A percentile compares a stretch with the other conserved stretches of the same genome.
These are phyloP conservation scores for Xylaria cubensis DNA, from an alignment of 495 filamentous ascomycete genomes.

Conservation along the genomic window DNA sequence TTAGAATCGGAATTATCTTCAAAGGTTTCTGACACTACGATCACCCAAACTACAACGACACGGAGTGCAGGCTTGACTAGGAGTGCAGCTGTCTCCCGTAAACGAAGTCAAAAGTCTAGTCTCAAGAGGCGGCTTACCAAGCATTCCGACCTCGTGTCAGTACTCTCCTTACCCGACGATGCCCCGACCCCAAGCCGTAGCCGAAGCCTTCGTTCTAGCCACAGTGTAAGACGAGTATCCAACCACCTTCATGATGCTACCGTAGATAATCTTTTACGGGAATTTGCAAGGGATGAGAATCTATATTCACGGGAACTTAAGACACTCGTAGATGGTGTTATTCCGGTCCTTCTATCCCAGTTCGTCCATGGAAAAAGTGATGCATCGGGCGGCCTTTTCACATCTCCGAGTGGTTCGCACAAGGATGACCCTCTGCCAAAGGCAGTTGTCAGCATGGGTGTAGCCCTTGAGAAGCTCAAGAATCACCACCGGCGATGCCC, in stretches of 20 bases:
- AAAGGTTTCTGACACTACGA: constrained; percentile 55
- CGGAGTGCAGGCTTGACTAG: constrained; percentile 51
- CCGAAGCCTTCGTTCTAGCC: constrained; percentile 70
- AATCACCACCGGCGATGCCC: constrained; percentile 75
- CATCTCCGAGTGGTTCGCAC: constrained; percentile 30
- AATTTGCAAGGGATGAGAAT: constrained; percentile 81
- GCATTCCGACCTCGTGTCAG: constrained; percentile 91
- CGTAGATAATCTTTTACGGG: constrained; percentile 75
- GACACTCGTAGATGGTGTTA: constrained; percentile 93
- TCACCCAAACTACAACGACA: constrained; percentile 59
- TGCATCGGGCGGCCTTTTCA: constrained; percentile 72
- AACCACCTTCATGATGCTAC: constrained; percentile 70
- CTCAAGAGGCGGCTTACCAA: constrained; percentile 83
- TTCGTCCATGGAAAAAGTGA: constrained; percentile 76
- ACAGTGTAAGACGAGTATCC: constrained; percentile 74
- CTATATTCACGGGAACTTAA: constrained; percentile 93
- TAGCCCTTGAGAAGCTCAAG: constrained; percentile 84
- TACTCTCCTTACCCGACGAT: constrained; percentile 77
- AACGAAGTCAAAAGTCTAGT: constrained; percentile 51
- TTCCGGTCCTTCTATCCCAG: constrained; percentile 88
- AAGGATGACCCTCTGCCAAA: constrained; percentile 65
- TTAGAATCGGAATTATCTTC: constrained; percentile 49
- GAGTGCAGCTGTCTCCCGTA: constrained; percentile 46
- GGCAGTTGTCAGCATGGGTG: constrained; percentile 93
- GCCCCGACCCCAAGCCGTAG: constrained; percentile 58